A percentile compares a stretch with the other conserved stretches of the same genome.
These are phyloP conservation scores for Paramarasmius palmivorus DNA, from an alignment of 1,284 basidiomycete species.

Conservation along the genomic window DNA sequence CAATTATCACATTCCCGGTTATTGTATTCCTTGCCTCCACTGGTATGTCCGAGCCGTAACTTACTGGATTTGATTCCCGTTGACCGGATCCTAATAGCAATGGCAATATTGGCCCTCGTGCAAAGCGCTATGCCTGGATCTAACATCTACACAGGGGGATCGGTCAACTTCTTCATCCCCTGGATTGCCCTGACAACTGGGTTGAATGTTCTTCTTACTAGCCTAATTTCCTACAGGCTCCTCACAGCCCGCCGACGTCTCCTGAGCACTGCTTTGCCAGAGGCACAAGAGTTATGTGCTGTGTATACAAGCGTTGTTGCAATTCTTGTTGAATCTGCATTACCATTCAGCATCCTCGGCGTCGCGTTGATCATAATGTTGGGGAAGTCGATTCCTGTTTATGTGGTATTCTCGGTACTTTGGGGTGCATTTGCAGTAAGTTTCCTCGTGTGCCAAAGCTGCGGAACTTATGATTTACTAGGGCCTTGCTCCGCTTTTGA, in stretches of 20 bases:
- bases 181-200: slow-evolving; percentile 24
- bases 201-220: slow-evolving; percentile 25
- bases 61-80: too few species aligned
- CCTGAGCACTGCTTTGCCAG: neutral
- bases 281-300: neutral
- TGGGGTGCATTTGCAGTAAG: neutral
- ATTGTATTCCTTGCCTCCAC: slow-evolving; percentile 23
- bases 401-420: neutral
- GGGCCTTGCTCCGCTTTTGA: neutral
- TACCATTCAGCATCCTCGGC: neutral
- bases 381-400: neutral
- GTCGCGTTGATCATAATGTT: neutral
- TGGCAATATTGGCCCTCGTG: slow-evolving; percentile 19
- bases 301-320: neutral
- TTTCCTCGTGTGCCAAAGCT: too few species aligned
- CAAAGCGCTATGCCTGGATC: slow-evolving; percentile 20
- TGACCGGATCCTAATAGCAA: slow-evolving; percentile 15
- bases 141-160: slow-evolving; percentile 15
- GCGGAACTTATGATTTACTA: neutral
- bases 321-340: neutral
- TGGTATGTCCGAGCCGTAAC: too few species aligned
- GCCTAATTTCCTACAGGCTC: slow-evolving; percentile 20
- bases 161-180: slow-evolving; percentile 22
- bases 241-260: slow-evolving; percentile 13
- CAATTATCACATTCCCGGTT: slow-evolving; percentile 17